A percentile compares a stretch with the other conserved stretches of the same genome.
Evolutionary conservation across 441 rosid species (phyloP).

Genomic region (Metrosideros polymorpha): DNA sequence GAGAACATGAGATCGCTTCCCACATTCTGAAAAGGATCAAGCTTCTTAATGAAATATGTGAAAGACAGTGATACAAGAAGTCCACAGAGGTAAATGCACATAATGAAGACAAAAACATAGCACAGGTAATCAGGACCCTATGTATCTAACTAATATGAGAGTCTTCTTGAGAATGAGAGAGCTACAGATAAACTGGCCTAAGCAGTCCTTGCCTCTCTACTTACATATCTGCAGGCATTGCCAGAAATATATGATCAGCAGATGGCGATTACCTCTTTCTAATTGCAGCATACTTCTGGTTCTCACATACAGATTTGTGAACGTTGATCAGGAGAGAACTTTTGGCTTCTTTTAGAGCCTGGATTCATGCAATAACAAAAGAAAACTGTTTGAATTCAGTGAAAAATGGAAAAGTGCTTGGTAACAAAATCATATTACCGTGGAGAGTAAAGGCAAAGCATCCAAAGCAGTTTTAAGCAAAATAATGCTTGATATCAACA

Average conservation of each 20-base stretch:
- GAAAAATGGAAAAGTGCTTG: neutral
- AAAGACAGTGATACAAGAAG: neutral
- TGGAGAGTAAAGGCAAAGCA: slow-evolving; percentile 78
- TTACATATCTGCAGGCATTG: neutral
- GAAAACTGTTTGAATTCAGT: neutral
- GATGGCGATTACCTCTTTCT: slow-evolving; percentile 52
- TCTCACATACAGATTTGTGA: slow-evolving; percentile 72
- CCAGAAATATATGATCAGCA: neutral
- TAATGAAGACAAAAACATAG: neutral
- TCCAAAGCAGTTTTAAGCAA: slow-evolving; percentile 94
- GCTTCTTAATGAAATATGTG: neutral
- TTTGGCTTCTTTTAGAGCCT: slow-evolving; percentile 87
- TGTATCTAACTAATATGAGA: neutral
- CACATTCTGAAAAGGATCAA: neutral
- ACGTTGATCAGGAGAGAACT: slow-evolving; percentile 81
- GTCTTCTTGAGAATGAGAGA: neutral
- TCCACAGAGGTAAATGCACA: neutral
- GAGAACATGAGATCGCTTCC: slow-evolving; percentile 3
- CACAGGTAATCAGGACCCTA: neutral
- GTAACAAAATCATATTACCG: slow-evolving; percentile 34
- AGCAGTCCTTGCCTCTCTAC: neutral
- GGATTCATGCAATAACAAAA: slow-evolving; percentile 14
- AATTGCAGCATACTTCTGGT: slow-evolving; percentile 66
- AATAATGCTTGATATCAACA: slow-evolving; percentile 83
- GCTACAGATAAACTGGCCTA: neutral